Evolutionary conservation across 192 early-diverging fungal species (phyloP).

Genomic region (Thoreauomyces humboldtii): DNA sequence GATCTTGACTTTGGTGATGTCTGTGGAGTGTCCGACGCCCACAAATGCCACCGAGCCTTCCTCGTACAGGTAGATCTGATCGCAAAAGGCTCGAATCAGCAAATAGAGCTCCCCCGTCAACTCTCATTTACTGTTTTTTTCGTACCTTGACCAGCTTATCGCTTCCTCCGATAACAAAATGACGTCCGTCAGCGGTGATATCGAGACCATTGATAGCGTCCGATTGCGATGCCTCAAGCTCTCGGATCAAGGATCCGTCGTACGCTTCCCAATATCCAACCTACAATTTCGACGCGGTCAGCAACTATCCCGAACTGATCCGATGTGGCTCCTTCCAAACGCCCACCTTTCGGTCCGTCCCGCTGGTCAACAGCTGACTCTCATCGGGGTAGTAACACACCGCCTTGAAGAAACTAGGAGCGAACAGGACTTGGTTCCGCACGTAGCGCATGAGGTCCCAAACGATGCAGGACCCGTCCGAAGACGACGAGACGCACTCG

Average conservation of each 20-base stretch:
- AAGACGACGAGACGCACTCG: conserved; percentile 54
- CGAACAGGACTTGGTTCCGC: conserved; percentile 63
- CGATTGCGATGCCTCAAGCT: conserved; percentile 56
- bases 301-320: neutral
- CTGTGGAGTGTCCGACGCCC: conserved; percentile 59
- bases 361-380: conserved; percentile 53
- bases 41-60: conserved; percentile 53
- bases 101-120: neutral
- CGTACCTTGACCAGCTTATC: conserved; percentile 58
- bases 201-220: conserved; percentile 62
- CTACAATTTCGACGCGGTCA: conserved; percentile 19
- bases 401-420: conserved; percentile 59
- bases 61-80: conserved; percentile 57
- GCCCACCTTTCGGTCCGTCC: conserved; percentile 57
- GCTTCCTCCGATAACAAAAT: conserved; percentile 59
- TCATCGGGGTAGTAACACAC: conserved; percentile 59
- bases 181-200: conserved; percentile 48
- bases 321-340: no score
- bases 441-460: conserved; percentile 61
- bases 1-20: conserved; percentile 60
- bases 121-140: neutral
- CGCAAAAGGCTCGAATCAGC: neutral
- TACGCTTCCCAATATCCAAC: conserved; percentile 64
- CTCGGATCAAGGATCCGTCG: conserved; percentile 59
- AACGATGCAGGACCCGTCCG: conserved; percentile 58